phyloP scores from a whole-genome alignment of 805 yeast species.

The Zygosaccharomyces pseudorouxii region DNA sequence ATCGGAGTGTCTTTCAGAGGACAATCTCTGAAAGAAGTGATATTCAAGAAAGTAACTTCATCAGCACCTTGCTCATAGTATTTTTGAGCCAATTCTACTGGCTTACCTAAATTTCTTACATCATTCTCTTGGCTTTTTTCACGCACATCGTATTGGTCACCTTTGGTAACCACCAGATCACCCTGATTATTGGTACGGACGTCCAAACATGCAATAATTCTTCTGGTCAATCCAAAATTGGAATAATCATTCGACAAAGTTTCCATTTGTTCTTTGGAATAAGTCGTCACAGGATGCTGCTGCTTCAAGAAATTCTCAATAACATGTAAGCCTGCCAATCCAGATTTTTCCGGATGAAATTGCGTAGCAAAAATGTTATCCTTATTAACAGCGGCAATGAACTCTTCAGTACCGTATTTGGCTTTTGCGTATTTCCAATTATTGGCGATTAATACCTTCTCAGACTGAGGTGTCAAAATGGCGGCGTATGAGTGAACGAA shows the following conservation, averaged over 20 bases:
- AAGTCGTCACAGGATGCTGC: constrained; percentile 18
- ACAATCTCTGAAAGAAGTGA: constrained; percentile 92
- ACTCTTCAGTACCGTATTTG: constrained; percentile 70
- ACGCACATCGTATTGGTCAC: constrained; percentile 97
- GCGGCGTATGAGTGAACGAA: constrained; percentile 95
- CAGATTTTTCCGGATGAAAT: constrained; percentile 99
- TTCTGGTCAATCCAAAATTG: constrained; percentile 69
- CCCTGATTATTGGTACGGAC: constrained; percentile 95
- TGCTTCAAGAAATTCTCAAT: constrained; percentile 63
- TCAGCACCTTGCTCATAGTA: constrained; percentile 96
- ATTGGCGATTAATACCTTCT: constrained; percentile 30
- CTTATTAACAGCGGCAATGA: constrained; percentile 74
- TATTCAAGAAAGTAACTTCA: constrained; percentile 90
- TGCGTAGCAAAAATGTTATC: constrained; percentile 91
- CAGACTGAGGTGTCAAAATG: constrained; percentile 41
- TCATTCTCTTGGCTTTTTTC: constrained; percentile 58
- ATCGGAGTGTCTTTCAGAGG: constrained; percentile 93
- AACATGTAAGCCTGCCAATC: constrained; percentile 78
- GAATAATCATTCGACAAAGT: constrained; percentile 36
- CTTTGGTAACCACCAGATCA: constrained; percentile 95
- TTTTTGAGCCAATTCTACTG: constrained; percentile 86
- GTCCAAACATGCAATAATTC: constrained; percentile 94
- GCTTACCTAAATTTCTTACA: constrained; percentile 93
- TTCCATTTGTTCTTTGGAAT: constrained; percentile 23
- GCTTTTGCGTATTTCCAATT: constrained; percentile 76